These are phyloP conservation scores for Cyberlindnera mrakii DNA, from an alignment of 805 yeast genomes.

Conservation along the genomic window DNA sequence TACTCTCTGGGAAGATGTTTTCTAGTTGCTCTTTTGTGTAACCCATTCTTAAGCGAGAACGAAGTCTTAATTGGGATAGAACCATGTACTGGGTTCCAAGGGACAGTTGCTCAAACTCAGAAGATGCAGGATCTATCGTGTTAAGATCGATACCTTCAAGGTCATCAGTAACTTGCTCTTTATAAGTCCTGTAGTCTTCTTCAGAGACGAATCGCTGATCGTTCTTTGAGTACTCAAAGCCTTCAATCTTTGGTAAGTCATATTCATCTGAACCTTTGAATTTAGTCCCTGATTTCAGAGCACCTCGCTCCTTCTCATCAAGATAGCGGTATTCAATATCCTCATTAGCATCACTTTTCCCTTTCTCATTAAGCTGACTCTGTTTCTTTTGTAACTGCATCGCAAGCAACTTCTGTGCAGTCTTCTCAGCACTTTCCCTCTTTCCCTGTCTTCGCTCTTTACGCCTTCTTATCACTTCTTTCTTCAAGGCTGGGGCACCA, in stretches of 20 bases:
- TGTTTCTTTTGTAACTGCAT: constrained; percentile 57
- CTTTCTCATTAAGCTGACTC: constrained; percentile 6
- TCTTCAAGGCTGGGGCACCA: constrained; percentile 81
- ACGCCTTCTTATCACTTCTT: constrained; percentile 69
- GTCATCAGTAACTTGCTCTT: constrained; percentile 50
- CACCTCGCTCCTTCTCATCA: constrained; percentile 21
- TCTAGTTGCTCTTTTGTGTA: constrained; percentile 85
- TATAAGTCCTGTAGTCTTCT: constrained; percentile 60
- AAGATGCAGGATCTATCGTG: constrained; percentile 76
- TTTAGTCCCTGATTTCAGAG: constrained; percentile 1
- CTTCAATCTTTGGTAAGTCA: constrained; percentile 69
- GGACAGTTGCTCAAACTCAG: constrained; percentile 73
- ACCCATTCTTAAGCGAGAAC: constrained; percentile 93
- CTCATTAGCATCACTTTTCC: constrained; percentile 16
- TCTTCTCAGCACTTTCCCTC: constrained; percentile 57
- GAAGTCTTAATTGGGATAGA: constrained; percentile 70
- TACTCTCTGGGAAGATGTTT: constrained; percentile 70
- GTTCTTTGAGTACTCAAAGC: constrained; percentile 41
- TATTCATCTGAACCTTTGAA: constrained; percentile 72
- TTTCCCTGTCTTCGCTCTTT: constrained; percentile 70
- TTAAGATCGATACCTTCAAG: constrained; percentile 67
- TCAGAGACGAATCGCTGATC: constrained; percentile 75
- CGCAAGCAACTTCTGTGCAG: constrained; percentile 79
- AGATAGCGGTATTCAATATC: constrained; percentile 27
- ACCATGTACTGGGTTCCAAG: constrained; percentile 83